Evolutionary conservation across 192 early-diverging fungal species (phyloP).

Genomic region (Backusella westeae): DNA sequence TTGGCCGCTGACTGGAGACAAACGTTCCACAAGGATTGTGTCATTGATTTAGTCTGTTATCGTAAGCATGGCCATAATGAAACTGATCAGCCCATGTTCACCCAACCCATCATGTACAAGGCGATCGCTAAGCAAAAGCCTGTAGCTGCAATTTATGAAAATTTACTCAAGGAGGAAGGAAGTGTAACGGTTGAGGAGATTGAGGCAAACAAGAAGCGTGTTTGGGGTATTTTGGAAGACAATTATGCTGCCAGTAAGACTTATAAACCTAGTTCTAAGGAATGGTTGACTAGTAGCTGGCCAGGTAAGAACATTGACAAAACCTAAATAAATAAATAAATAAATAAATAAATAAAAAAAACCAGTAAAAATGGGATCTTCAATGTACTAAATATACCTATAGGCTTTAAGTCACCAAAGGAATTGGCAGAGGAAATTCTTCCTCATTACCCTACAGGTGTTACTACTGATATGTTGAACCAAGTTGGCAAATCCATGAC

Average conservation of each 20-base stretch:
- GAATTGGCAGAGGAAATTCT: constrained; percentile 71
- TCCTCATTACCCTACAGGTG: constrained; percentile 70
- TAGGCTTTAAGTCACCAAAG: constrained; percentile 65
- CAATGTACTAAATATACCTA: neutral
- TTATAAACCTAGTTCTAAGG: constrained; percentile 84
- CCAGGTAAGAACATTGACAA: constrained; percentile 40
- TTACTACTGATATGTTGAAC: constrained; percentile 65
- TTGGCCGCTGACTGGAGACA: constrained; percentile 95
- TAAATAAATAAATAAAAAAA: neutral
- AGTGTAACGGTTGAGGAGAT: constrained; percentile 82
- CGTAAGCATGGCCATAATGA: constrained; percentile 98
- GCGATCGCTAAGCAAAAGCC: constrained; percentile 82
- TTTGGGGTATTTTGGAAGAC: constrained; percentile 91
- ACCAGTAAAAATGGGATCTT: neutral
- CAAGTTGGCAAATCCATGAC: constrained; percentile 82
- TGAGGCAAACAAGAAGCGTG: constrained; percentile 84
- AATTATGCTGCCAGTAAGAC: constrained; percentile 84
- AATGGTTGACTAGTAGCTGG: constrained; percentile 96
- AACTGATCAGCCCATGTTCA: constrained; percentile 97
- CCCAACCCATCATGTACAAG: constrained; percentile 96
- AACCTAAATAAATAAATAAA: no score
- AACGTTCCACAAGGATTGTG: constrained; percentile 92
- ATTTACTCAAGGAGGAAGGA: constrained; percentile 79
- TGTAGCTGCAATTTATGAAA: constrained; percentile 80
- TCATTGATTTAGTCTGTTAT: constrained; percentile 96